Conservation (phyloP, 345 rosid genomes). For the Theobroma cacao region DNA sequence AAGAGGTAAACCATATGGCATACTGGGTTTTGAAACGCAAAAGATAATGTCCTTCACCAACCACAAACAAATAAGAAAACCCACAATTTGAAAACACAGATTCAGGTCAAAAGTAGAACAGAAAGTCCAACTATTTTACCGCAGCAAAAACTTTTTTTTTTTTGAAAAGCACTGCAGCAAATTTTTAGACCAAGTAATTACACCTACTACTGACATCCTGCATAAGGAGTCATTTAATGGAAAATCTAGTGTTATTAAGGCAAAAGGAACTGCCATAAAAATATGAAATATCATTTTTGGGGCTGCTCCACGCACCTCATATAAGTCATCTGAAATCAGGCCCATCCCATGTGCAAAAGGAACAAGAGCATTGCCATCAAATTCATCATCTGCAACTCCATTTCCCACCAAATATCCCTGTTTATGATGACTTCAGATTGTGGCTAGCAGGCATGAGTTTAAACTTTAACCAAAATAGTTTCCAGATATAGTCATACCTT, state of each 20-base stretch:
- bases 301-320: conserved; percentile 42
- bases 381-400: conserved; percentile 70
- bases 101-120: background rate
- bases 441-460: background rate
- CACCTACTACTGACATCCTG: background rate
- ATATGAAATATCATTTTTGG: background rate
- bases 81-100: background rate
- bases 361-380: conserved; percentile 86
- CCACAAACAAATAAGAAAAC: background rate
- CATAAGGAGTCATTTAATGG: background rate
- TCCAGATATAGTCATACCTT: conserved; percentile 43
- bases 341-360: conserved; percentile 95
- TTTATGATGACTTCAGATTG: conserved; percentile 10
- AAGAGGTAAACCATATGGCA: background rate
- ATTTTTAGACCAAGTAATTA: background rate
- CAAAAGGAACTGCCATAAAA: conserved; percentile 3
- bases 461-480: conserved; percentile 3
- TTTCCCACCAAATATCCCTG: conserved; percentile 96
- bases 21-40: no score
- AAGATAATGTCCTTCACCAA: background rate
- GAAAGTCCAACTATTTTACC: background rate
- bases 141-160: no score
- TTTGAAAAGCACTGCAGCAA: background rate
- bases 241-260: background rate
- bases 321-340: conserved; percentile 71